phyloP scores from a whole-genome alignment of 2,329 filamentous ascomycete species.

The Clarireedia paspali region DNA sequence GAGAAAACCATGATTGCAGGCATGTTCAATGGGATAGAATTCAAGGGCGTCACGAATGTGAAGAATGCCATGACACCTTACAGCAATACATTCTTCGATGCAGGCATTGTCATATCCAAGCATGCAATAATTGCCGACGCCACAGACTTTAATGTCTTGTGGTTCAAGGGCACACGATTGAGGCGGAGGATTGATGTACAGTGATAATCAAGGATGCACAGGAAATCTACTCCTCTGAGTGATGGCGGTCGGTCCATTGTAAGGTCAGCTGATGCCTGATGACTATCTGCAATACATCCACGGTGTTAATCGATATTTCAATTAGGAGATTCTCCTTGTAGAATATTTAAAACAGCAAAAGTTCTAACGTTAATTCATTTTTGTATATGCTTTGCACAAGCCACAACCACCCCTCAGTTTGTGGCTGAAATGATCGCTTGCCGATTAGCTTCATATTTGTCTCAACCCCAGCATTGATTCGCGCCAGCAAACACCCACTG shows the following conservation, averaged over 20 bases:
- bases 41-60: conserved; percentile 32
- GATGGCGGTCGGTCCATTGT: too few relatives aligned
- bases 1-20: conserved; percentile 34
- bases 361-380: too few relatives aligned
- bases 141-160: conserved; percentile 30
- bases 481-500: conserved; percentile 1
- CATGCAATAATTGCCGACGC: conserved; percentile 38
- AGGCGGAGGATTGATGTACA: too few relatives aligned
- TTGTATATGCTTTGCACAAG: not conserved
- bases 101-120: conserved; percentile 34
- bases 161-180: too few relatives aligned
- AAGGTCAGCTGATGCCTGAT: too few relatives aligned
- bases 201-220: too few relatives aligned
- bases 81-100: conserved; percentile 39
- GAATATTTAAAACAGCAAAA: too few relatives aligned
- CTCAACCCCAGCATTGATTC: conserved; percentile 1
- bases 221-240: too few relatives aligned
- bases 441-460: conserved; percentile 1
- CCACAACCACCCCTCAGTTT: conserved; percentile 1
- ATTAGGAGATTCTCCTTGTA: too few relatives aligned
- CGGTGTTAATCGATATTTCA: too few relatives aligned
- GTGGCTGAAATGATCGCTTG: conserved; percentile 1
- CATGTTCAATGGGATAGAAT: conserved; percentile 31
- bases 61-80: conserved; percentile 35
- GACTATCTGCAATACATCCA: too few relatives aligned